Conservation (phyloP, 2,329 filamentous ascomycete species). For the Rhytidhysteron rufulum region DNA sequence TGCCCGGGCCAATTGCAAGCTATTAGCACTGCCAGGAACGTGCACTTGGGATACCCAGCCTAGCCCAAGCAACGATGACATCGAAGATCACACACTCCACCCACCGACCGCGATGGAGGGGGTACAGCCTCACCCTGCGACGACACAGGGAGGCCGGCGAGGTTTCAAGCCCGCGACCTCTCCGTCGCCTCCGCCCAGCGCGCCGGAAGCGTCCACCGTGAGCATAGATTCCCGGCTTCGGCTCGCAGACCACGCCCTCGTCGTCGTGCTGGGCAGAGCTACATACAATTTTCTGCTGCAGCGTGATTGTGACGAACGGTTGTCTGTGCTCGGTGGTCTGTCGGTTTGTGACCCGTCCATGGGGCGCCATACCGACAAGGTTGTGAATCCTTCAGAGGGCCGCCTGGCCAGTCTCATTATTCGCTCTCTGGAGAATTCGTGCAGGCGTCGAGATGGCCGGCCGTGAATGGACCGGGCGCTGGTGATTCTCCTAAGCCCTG, state of each 20-base stretch:
- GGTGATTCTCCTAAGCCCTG: no score
- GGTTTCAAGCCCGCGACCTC: no score
- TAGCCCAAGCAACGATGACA: conserved; percentile 1
- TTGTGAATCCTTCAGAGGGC: conserved; percentile 22
- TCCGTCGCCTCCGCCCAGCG: no score
- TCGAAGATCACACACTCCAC: background rate
- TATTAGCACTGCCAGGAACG: conserved; percentile 24
- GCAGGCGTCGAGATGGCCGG: background rate
- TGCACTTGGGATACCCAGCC: conserved; percentile 17
- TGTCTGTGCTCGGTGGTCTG: conserved; percentile 16
- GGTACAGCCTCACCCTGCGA: background rate
- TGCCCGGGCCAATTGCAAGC: conserved; percentile 30
- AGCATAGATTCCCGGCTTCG: no score
- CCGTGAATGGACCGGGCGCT: background rate
- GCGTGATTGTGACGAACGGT: conserved; percentile 15
- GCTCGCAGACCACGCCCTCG: no score
- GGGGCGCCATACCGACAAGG: conserved; percentile 16
- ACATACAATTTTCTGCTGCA: conserved; percentile 4
- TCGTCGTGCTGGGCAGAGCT: no score
- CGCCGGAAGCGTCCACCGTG: no score
- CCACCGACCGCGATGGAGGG: background rate
- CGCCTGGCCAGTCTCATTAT: conserved; percentile 1
- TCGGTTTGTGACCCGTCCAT: conserved; percentile 1
- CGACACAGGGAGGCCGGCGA: no score
- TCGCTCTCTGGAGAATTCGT: conserved; percentile 1